These are phyloP conservation scores for Datisca glomerata DNA, from an alignment of 306 rosid genomes.

Conservation along the genomic window DNA sequence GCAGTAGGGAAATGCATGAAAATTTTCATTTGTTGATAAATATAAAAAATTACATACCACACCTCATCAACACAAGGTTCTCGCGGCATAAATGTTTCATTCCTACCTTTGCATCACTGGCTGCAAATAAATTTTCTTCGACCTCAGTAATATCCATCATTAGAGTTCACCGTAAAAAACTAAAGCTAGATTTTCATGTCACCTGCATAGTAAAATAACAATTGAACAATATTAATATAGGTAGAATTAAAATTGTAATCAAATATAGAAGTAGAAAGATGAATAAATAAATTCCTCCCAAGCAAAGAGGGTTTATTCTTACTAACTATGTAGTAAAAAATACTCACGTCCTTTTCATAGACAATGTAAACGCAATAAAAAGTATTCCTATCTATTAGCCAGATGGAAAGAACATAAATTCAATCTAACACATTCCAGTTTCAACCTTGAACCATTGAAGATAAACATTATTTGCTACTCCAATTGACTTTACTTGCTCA, in stretches of 20 bases:
- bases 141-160: constrained; percentile 66
- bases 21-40: no score
- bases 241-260: not conserved
- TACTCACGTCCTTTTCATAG: no score
- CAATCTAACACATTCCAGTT: not conserved
- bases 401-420: not conserved
- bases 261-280: not conserved
- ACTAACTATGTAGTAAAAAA: no score
- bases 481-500: no score
- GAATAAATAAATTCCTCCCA: not conserved
- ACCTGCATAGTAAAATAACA: constrained; percentile 25
- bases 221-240: constrained; percentile 12
- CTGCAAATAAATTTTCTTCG: constrained; percentile 68
- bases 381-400: no score
- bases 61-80: no score
- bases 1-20: constrained; percentile 26
- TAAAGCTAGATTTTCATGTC: constrained; percentile 17
- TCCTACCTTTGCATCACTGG: constrained; percentile 82
- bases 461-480: not conserved
- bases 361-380: constrained; percentile 1
- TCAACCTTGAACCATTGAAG: not conserved
- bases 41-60: no score
- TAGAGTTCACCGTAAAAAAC: constrained; percentile 14
- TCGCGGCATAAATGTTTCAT: constrained; percentile 1
- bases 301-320: no score